Evolutionary conservation across 1,284 basidiomycete genomes (phyloP).

Genomic region (Papiliotrema nemorosa): DNA sequence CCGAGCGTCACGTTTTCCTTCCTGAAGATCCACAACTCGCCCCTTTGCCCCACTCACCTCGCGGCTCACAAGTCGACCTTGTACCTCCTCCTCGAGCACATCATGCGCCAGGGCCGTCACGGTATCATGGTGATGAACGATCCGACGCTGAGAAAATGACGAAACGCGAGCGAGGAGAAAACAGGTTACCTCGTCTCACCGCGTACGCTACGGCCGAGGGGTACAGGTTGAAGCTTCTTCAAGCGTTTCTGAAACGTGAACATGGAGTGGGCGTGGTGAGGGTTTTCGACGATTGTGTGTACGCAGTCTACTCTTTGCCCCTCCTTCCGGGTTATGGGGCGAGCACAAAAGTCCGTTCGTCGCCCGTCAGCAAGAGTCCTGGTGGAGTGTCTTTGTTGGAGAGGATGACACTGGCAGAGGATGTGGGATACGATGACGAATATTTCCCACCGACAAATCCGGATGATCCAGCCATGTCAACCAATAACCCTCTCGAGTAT

Average conservation of each 20-base stretch:
- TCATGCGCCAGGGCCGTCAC: not conserved
- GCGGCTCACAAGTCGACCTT: conserved; percentile 21
- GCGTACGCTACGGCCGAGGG: conserved; percentile 83
- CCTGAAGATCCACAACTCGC: conserved; percentile 88
- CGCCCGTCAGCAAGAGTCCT: conserved; percentile 61
- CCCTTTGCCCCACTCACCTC: conserved; percentile 55
- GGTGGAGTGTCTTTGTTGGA: conserved; percentile 61
- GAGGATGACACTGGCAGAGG: conserved; percentile 79
- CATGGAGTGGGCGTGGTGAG: conserved; percentile 81
- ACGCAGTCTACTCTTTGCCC: conserved; percentile 87
- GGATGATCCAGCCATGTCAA: conserved; percentile 18
- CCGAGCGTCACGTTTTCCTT: conserved; percentile 84
- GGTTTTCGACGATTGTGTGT: conserved; percentile 88
- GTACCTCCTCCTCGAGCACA: conserved; percentile 18
- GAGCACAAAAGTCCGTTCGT: conserved; percentile 76
- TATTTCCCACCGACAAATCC: conserved; percentile 58
- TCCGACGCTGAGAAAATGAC: conserved; percentile 54
- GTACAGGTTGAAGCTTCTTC: conserved; percentile 72
- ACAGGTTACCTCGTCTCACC: conserved; percentile 72
- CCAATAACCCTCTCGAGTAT: conserved; percentile 42
- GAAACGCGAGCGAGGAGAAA: conserved; percentile 67
- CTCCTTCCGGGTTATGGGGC: conserved; percentile 87
- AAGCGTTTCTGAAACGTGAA: conserved; percentile 81
- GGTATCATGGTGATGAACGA: conserved; percentile 32
- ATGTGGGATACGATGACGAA: conserved; percentile 79